Base-by-base conservation (phyloP, 1,139 yeast genomes). In the Sugiyamaella japonica region DNA sequence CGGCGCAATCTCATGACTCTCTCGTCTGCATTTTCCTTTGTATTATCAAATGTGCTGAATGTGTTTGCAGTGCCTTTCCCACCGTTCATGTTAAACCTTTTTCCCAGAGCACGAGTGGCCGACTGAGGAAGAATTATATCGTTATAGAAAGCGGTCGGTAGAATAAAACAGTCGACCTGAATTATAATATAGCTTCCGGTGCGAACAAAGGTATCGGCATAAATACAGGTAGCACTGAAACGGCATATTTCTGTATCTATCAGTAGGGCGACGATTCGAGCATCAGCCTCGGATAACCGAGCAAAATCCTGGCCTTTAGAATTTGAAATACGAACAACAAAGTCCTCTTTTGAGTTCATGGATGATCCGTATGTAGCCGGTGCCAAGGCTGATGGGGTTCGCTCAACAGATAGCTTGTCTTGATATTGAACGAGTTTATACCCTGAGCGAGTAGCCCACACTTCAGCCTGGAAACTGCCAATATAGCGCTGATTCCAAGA, bases 361-460 rank as follows among this genome's bases (percentile, higher is more conserved):
- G 50, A 12, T 1, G 50, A 39, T n/a, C 43, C 46, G 41, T 46
- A 46, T n/a, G 28, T 48, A 13, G 54, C 40, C n/a, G 45, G 48
- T 3, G 56, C 56, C n/a, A 50, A 39, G 8, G 56, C 49, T 20
- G 52, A 9, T 12, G 45, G 34, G 8, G 54, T 54, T 7, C 73
- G 65, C 20, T 60, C 57, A 10, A 86, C 65, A 5, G 72, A 67
- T 45, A 85, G 66, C 25, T 64, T 69, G 38, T 86, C 81, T 15
- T 81, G 79, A 65, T 79, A 81, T 51, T 75, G 66, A 6, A 85
- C 70, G 0, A 84, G 78, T 45, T 73, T 74, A 41, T 76, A 63
- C 0, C 88, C 85, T 0, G 95, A 89, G 49, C 96, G 73, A 0
- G 96, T 89, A 8, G 95, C 90, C 88, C 91, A 86, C 1, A 89